A percentile compares a stretch with the other conserved stretches of the same genome.
Evolutionary conservation across 2,329 filamentous ascomycete genomes (phyloP).

Genomic region (Magnaporthiopsis rhizophila): DNA sequence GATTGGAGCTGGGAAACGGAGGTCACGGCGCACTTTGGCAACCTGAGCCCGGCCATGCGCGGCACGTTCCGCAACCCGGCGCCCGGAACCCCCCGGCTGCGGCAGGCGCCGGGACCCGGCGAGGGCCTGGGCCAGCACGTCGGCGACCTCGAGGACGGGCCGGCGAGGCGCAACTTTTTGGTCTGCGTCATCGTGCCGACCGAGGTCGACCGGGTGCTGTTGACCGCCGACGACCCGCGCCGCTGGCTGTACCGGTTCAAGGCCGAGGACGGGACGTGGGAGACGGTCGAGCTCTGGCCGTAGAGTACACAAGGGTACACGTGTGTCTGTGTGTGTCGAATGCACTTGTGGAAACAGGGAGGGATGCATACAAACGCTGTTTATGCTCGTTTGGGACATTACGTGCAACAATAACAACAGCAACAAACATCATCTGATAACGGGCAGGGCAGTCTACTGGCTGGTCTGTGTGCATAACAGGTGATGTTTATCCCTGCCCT

Average conservation of each 20-base stretch:
- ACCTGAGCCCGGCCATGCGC: constrained; percentile 73
- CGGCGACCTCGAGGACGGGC: constrained; percentile 58
- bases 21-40: constrained; percentile 83
- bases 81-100: constrained; percentile 51
- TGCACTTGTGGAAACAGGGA: neutral
- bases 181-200: constrained; percentile 76
- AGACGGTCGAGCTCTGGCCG: constrained; percentile 63
- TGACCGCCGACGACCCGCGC: constrained; percentile 54
- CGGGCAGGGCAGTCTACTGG: no score
- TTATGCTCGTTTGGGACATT: no score
- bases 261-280: constrained; percentile 47
- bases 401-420: no score
- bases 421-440: no score
- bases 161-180: constrained; percentile 69
- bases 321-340: no score
- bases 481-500: no score
- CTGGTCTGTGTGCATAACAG: no score
- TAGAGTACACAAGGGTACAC: constrained; percentile 19
- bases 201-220: constrained; percentile 66
- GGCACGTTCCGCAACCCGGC: constrained; percentile 66
- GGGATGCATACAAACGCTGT: no score
- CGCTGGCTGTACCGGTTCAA: constrained; percentile 62
- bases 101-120: constrained; percentile 36
- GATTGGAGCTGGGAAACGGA: constrained; percentile 74
- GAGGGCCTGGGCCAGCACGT: constrained; percentile 54